phyloP scores from a whole-genome alignment of 2,329 filamentous ascomycete species.

The Cladophialophora psammophila region DNA sequence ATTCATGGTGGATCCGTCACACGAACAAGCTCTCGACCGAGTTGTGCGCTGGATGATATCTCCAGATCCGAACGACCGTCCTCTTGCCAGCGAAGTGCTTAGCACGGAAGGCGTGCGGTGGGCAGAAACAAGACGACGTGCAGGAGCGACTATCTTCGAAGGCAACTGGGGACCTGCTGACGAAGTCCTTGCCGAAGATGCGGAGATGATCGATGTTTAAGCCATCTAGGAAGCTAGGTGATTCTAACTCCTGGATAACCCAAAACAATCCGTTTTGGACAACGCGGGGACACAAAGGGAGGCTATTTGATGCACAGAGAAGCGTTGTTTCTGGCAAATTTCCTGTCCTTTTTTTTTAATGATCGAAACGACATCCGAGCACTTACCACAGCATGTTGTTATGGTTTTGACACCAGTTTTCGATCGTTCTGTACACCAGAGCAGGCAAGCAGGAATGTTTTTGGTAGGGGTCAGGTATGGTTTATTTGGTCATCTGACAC shows the following conservation, averaged over 20 bases:
- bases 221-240: conserved; percentile 27
- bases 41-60: conserved; percentile 89
- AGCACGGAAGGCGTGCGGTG: conserved; percentile 77
- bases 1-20: conserved; percentile 83
- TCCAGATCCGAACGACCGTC: conserved; percentile 75
- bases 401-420: conserved; percentile 9
- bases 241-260: conserved; percentile 30
- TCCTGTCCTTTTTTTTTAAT: not conserved
- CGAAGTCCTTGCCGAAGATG: conserved; percentile 64
- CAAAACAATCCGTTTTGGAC: conserved; percentile 9
- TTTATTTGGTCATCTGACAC: conserved; percentile 24
- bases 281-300: not conserved
- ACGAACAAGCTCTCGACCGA: conserved; percentile 79
- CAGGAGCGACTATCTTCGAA: conserved; percentile 93
- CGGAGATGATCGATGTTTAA: conserved; percentile 70
- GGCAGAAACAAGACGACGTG: conserved; percentile 77
- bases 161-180: conserved; percentile 90
- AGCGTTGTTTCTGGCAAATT: conserved; percentile 14
- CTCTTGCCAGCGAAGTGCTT: conserved; percentile 76
- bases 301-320: conserved; percentile 1
- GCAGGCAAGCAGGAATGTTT: conserved; percentile 3
- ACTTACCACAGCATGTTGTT: conserved; percentile 14
- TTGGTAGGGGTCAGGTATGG: conserved; percentile 13
- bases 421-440: conserved; percentile 3
- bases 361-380: conserved; percentile 12